Evolutionary conservation across 2,329 filamentous ascomycete species (phyloP), one percentile per base, ranked within the genome.

Genomic region (Phyllosticta capitalensis): DNA sequence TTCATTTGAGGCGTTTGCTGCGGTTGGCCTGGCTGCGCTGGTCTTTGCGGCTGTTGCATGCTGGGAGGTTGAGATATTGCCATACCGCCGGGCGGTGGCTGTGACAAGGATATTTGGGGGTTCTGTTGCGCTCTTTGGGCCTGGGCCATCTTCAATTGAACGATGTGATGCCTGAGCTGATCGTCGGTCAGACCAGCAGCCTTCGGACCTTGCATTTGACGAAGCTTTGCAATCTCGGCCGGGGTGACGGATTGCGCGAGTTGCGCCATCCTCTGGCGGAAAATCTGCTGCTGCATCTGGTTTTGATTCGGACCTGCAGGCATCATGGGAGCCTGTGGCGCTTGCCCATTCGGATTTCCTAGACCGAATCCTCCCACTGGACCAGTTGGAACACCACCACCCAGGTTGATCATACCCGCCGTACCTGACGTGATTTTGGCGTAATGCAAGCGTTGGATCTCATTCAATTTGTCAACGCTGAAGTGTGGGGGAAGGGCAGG

Each of bases 361-460:
- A 49, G 54, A 12, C 54, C 54, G 48, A 56, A 54, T 26, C 45
- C 48, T 20, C 48, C 58, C 30, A 38, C 17, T 12, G 58, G 38
- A n/a, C 58, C 54, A 10, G 56, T 55, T 21, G 56, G 59, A 49
- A 19, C 50, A 10, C 60, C 38, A 17, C 52, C 52, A 26, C 55
- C 50, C 19, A 54, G 49, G 30, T 55, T 51, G 50, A 52, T 55
- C 48, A 49, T 55, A 21, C 49, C 49, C 62, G 61, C 60, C 65
- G 65, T 52, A 72, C 68, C 60, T 66, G 63, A 68, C 66, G 73
- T 63, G 55, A 71, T 63, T 61, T 76, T 73, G 57, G 69, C 71
- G 61, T 78, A 76, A 62, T 81, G 78, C 45, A 78, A 63, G 1
- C 69, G 72, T 61, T 75, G 72, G 30, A 74, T 65, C 58, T 73